Evolutionary conservation across 2,329 filamentous ascomycete genomes (phyloP), one percentile per base, ranked within the genome.

Genomic region (Periconia macrospinosa): DNA sequence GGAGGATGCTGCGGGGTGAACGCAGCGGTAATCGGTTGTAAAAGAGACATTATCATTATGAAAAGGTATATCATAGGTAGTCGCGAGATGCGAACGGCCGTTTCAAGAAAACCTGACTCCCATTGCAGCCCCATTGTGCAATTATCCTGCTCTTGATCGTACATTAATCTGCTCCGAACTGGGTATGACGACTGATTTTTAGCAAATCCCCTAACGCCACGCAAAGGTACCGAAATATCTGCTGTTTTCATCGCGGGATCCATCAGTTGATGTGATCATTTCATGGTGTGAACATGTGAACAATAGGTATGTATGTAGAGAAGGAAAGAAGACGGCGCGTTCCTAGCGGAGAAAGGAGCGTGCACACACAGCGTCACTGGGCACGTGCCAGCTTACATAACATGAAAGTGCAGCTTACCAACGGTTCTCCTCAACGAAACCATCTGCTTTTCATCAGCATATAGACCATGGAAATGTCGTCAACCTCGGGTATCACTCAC

Each of bases 31-130:
- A 64, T 58, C 47, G 62, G 60, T 56, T 61, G 60, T 47, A 62
- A 59, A 60, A 71, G 54, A 52, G 62, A 61, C 42, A 72, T 69
- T 71, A 74, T 63, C 53, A 73, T 68, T 68, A 73, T 52, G 49
- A 69, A 58, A 51, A 66, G 49, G 56, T 49, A 61, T 54, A 70
- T 49, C 44, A 66, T 49, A 49, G 55, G 57, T 44, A 62, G 47
- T 52, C 52, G 52, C 55, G 54, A 50, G 49, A 54, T 54, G 48
- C 44, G 53, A 46, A 41, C 55, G 49, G 53, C 47, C 56, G 54
- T 47, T 52, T 40, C 55, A 50, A 49, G 53, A 57, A 42, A 58
- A 50, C 35, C 45, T 50, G 49, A 55, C 56, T 56, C 53, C 45
- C 49, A 41, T 42, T n/a, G 23, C 40, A 43, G n/a, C 40, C 18